Base-by-base conservation (phyloP, 108 stramenopile genomes). In the Pseudonitzschia delicatissima region DNA sequence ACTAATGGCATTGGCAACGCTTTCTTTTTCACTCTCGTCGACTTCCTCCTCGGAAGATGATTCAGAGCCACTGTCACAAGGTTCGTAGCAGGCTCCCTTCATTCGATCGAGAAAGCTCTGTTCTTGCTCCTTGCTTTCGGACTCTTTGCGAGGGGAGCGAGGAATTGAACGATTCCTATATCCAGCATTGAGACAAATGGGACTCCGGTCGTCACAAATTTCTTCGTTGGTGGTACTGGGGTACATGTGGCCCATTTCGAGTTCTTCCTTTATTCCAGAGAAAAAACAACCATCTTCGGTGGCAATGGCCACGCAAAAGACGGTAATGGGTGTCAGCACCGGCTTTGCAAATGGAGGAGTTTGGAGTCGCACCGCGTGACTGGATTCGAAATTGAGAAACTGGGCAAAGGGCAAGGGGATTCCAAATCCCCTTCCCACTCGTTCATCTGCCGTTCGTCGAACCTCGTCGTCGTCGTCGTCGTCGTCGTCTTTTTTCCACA, bases 281-380 rank as follows among this genome's bases (percentile, higher is more conserved):
- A 91, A 57, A 62, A 94, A 94, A 45, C 89, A 91, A 13, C 90
- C 93, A 73, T 94, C 93, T 71, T 94, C 93, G 0, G 88, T 91
- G 2, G 90, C 82, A 64, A 94, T 87, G 0, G 77, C 93, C 1
- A 94, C 83, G 21, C 82, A 67, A 50, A 94, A 85, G 35, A 91
- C 57, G 0, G 93, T 94, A 6, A 94, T 66, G 5, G 90, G 93
- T 8, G 71, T 80, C 12, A 40, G n/a, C 2, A 85, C 49, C 20
- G 86, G 77, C 28, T 84, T 87, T 9, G 73, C 66, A 53, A 94
- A 94, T 6, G 72, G 78, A 27, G 84, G 84, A n/a, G 90, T 94
- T 6, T 80, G 81, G 32, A 94, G 62, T 61, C 84, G 69, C 0
- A 90, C 77, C 0, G 93, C 93, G 61, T 79, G 79, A 37, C 62